phyloP scores from a whole-genome alignment of 805 yeast species.

The Scheffersomyces stipitis region DNA sequence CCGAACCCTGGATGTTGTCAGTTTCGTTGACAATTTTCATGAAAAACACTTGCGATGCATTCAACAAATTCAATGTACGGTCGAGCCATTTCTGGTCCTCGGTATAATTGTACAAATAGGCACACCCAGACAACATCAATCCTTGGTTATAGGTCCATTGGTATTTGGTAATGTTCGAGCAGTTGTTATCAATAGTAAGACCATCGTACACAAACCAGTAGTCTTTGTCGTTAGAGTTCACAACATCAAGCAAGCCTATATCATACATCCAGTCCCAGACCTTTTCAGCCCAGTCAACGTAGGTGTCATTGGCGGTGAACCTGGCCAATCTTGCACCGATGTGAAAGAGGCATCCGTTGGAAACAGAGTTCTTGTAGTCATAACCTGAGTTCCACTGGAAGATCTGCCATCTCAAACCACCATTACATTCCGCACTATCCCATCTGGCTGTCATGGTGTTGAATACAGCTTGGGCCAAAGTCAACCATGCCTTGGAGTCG shows the following conservation, averaged over 20 bases:
- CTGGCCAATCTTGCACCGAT: slow-evolving; percentile 46
- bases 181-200: slow-evolving; percentile 56
- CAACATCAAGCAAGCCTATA: slow-evolving; percentile 44
- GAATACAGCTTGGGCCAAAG: slow-evolving; percentile 42
- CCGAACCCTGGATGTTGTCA: slow-evolving; percentile 27
- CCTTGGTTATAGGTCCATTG: slow-evolving; percentile 93
- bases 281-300: slow-evolving; percentile 41
- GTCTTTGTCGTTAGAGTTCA: slow-evolving; percentile 35
- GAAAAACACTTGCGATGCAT: slow-evolving; percentile 60
- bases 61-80: slow-evolving; percentile 55
- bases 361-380: slow-evolving; percentile 44
- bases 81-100: slow-evolving; percentile 62
- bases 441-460: slow-evolving; percentile 47
- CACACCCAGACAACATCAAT: slow-evolving; percentile 72
- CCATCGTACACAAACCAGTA: slow-evolving; percentile 73
- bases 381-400: slow-evolving; percentile 50
- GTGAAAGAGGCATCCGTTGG: slow-evolving; percentile 46
- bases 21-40: slow-evolving; percentile 16
- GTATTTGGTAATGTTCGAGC: slow-evolving; percentile 54
- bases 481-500: slow-evolving; percentile 36
- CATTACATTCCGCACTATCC: slow-evolving; percentile 38
- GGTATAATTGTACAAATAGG: slow-evolving; percentile 76
- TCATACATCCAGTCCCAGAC: slow-evolving; percentile 46
- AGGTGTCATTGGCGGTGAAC: slow-evolving; percentile 38
- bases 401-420: slow-evolving; percentile 50